Conservation (phyloP, 345 rosid species). For the Streptanthus diversifolius region DNA sequence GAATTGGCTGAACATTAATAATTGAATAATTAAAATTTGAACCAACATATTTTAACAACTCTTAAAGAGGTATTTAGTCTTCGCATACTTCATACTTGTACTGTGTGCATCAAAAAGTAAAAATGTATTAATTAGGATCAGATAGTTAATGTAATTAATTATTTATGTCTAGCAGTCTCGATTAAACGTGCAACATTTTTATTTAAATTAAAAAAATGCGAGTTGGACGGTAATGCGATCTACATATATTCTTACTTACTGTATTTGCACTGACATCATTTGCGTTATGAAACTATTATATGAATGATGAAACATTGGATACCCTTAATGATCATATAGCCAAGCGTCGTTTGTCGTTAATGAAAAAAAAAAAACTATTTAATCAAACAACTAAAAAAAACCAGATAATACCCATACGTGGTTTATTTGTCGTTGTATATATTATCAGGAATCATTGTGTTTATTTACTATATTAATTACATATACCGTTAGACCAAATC, state of each 20-base stretch:
- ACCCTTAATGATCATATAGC: slow-evolving; percentile 19
- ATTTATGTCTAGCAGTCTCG: not conserved
- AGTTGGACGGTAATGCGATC: slow-evolving; percentile 37
- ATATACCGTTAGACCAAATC: slow-evolving; percentile 24
- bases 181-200: slow-evolving; percentile 28
- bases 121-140: not conserved
- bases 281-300: slow-evolving; percentile 9
- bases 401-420: slow-evolving; percentile 18
- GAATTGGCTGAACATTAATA: not conserved
- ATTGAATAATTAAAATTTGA: not conserved
- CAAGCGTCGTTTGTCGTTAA: slow-evolving; percentile 18
- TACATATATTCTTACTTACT: slow-evolving; percentile 31
- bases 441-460: slow-evolving; percentile 19
- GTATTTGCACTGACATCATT: slow-evolving; percentile 30
- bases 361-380: not conserved
- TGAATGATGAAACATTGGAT: slow-evolving; percentile 32
- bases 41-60: not conserved
- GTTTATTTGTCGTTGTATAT: slow-evolving; percentile 26
- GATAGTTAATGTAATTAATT: slow-evolving; percentile 11
- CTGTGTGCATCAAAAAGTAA: slow-evolving; percentile 15
- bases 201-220: slow-evolving; percentile 17
- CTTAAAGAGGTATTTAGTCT: slow-evolving; percentile 5
- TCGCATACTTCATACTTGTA: slow-evolving; percentile 20
- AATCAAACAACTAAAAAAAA: slow-evolving; percentile 16
- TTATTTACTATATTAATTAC: slow-evolving; percentile 5